Conservation (phyloP, 768 basidiomycete species). For the Lactarius deliciosus region DNA sequence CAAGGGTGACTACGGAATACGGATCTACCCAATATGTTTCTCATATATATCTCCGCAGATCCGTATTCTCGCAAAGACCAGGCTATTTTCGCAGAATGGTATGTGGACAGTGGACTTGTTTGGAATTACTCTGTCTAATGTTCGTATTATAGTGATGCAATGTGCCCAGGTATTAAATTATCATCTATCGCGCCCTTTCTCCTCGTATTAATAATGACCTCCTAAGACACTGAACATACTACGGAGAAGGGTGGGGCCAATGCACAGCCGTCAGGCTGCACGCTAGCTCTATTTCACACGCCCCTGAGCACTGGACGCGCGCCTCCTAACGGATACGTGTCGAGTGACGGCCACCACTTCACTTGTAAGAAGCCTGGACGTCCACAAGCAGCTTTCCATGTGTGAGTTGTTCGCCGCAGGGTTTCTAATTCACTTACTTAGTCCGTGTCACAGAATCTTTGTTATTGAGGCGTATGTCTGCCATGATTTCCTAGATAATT, state of each 20-base stretch:
- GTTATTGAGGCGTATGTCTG: slow-evolving; percentile 47
- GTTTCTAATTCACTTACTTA: neutral
- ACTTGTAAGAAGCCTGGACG: slow-evolving; percentile 52
- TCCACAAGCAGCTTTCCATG: slow-evolving; percentile 55
- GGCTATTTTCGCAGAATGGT: slow-evolving; percentile 39
- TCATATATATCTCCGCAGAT: slow-evolving; percentile 37
- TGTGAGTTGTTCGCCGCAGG: slow-evolving; percentile 41
- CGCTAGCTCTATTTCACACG: slow-evolving; percentile 51
- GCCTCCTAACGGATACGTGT: slow-evolving; percentile 45
- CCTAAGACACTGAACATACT: slow-evolving; percentile 50
- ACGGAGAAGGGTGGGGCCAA: slow-evolving; percentile 32
- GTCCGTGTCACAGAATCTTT: slow-evolving; percentile 42
- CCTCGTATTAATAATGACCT: neutral
- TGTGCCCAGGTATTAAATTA: slow-evolving; percentile 47
- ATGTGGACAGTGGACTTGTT: slow-evolving; percentile 42
- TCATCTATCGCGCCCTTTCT: neutral
- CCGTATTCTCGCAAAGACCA: slow-evolving; percentile 60
- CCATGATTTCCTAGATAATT: too few species aligned
- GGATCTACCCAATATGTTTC: neutral
- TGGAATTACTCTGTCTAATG: slow-evolving; percentile 23
- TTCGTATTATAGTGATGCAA: slow-evolving; percentile 41
- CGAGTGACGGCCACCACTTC: slow-evolving; percentile 56
- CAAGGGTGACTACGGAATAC: slow-evolving; percentile 39
- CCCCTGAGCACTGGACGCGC: slow-evolving; percentile 34
- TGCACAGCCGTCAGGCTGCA: slow-evolving; percentile 53